Percentiles rank a stretch among this genome's conserved stretches.
These are phyloP conservation scores for Dictyophora rubrovolvata DNA, from an alignment of 768 basidiomycete genomes.

Conservation along the genomic window DNA sequence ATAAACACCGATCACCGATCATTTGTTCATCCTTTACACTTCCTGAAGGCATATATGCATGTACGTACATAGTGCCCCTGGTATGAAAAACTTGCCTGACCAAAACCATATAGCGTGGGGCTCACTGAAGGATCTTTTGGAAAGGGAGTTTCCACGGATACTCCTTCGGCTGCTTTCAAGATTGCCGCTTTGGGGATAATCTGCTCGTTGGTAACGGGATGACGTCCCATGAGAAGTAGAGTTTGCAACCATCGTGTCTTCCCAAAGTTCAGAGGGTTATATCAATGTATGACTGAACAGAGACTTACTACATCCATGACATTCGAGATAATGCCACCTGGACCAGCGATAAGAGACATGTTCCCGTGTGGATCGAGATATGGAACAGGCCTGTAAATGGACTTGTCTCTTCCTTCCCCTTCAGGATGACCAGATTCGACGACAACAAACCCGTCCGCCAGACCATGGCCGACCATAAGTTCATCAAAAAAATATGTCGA, in stretches of 20 bases:
- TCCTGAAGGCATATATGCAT: too few relatives aligned
- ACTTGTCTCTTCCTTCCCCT: constrained; percentile 17
- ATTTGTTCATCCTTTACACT: too few relatives aligned
- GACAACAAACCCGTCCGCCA: constrained; percentile 13
- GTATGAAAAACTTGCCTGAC: constrained; percentile 31
- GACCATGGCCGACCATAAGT: constrained; percentile 23
- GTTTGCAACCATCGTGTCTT: constrained; percentile 31
- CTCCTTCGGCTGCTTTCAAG: constrained; percentile 23
- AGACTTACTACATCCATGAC: constrained; percentile 31
- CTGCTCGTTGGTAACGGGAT: constrained; percentile 20
- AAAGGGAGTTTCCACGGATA: constrained; percentile 15
- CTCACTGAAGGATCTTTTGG: constrained; percentile 15
- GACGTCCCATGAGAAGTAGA: constrained; percentile 26
- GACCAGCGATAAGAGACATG: constrained; percentile 22
- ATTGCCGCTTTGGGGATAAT: constrained; percentile 25
- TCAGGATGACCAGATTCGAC: constrained; percentile 22
- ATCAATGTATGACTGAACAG: background rate
- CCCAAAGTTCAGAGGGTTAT: background rate
- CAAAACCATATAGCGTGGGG: constrained; percentile 30
- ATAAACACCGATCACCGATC: too few relatives aligned
- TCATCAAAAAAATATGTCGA: constrained; percentile 28
- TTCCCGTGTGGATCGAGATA: constrained; percentile 20
- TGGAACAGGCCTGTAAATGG: constrained; percentile 16
- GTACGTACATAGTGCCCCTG: constrained; percentile 29
- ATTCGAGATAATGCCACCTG: constrained; percentile 35